Percentiles rank a stretch among this genome's conserved stretches.
These are phyloP conservation scores for Heterobasidion occidentale DNA, from an alignment of 1,284 basidiomycete genomes.

Conservation along the genomic window DNA sequence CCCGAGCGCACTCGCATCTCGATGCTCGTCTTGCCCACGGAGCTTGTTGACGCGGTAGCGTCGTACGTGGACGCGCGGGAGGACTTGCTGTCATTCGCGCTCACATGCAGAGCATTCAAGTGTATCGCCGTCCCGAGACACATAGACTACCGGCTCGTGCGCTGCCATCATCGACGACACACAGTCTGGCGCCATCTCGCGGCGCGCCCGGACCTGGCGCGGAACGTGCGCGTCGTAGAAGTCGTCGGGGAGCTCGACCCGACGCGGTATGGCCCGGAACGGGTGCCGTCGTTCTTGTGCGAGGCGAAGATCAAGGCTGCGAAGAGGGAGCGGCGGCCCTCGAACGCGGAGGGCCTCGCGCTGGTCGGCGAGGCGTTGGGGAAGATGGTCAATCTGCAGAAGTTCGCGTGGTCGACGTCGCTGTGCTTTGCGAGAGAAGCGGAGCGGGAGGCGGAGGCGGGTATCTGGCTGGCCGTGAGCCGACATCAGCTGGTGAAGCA, in stretches of 20 bases:
- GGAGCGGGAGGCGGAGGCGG: conserved; percentile 1
- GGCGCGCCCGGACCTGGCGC: conserved; percentile 4
- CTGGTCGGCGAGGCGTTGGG: conserved; percentile 1
- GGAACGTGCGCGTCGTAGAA: conserved; percentile 3
- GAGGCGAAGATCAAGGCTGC: neutral
- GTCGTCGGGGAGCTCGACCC: conserved; percentile 3
- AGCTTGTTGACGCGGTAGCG: conserved; percentile 8
- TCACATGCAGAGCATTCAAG: conserved; percentile 4
- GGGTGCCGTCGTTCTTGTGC: neutral
- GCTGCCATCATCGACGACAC: neutral
- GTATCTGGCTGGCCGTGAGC: neutral
- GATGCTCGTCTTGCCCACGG: neutral
- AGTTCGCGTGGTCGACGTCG: conserved; percentile 2
- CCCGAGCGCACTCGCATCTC: too few relatives aligned
- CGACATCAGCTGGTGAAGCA: neutral
- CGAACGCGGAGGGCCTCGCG: neutral
- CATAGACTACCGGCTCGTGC: conserved; percentile 8
- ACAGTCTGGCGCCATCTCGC: conserved; percentile 4
- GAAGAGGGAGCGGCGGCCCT: neutral
- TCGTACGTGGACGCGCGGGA: conserved; percentile 4
- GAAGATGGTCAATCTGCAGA: neutral
- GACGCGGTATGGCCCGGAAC: conserved; percentile 2
- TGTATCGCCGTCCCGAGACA: conserved; percentile 6
- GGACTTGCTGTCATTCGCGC: conserved; percentile 7
- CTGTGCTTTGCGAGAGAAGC: neutral